Evolutionary conservation across 108 stramenopile species (phyloP).

Genomic region (Heterococcus sp.): DNA sequence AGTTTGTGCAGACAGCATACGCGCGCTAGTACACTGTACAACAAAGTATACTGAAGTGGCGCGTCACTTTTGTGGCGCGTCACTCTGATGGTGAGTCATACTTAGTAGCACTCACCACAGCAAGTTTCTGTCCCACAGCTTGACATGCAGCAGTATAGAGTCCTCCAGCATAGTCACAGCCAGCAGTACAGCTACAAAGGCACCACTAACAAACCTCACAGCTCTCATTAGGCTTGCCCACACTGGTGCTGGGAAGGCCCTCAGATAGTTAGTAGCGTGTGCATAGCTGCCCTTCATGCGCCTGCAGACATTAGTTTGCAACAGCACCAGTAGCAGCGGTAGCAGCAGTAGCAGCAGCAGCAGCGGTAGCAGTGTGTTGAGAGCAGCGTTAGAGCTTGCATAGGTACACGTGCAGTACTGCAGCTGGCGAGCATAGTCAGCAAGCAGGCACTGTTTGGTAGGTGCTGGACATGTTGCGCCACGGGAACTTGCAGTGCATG

Average conservation of each 20-base stretch:
- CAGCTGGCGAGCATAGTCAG: no score
- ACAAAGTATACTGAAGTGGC: no score
- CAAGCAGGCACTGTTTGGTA: no score
- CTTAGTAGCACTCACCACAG: slow-evolving; percentile 79
- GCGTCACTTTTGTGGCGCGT: no score
- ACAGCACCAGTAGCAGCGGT: no score
- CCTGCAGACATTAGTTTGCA: background rate
- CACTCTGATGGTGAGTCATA: no score
- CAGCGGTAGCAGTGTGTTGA: no score
- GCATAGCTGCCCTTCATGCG: slow-evolving; percentile 59
- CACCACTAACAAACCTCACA: slow-evolving; percentile 83
- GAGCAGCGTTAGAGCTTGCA: background rate
- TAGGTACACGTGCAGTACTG: background rate
- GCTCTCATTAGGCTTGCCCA: slow-evolving; percentile 69
- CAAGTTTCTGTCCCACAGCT: slow-evolving; percentile 82
- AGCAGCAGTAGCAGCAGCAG: no score
- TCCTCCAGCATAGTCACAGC: slow-evolving; percentile 83
- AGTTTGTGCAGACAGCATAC: no score
- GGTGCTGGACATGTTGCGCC: no score
- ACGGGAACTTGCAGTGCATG: no score
- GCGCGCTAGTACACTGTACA: no score
- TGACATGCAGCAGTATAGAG: slow-evolving; percentile 83
- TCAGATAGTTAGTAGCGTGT: slow-evolving; percentile 75
- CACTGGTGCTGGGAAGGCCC: slow-evolving; percentile 76
- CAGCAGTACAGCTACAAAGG: slow-evolving; percentile 81